These are phyloP conservation scores for Metschnikowia noctiluminum DNA, from an alignment of 805 yeast species.

Conservation along the genomic window DNA sequence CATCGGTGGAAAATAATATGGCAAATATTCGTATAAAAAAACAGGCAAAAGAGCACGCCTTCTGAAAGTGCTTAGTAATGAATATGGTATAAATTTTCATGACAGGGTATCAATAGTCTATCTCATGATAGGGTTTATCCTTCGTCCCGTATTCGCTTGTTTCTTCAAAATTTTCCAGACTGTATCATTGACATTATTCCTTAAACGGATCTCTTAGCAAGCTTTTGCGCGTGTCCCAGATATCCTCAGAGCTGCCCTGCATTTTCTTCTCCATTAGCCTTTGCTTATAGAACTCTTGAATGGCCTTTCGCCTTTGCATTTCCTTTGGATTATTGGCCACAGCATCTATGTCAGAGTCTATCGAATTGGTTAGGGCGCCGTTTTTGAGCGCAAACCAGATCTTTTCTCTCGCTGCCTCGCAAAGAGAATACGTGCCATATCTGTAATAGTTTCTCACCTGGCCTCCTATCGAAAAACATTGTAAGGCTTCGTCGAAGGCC, in stretches of 20 bases:
- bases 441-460: slow-evolving; percentile 82
- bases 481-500: slow-evolving; percentile 81
- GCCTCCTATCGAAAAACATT: slow-evolving; percentile 89
- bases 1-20: not conserved
- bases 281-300: slow-evolving; percentile 70
- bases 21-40: not conserved
- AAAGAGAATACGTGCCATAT: slow-evolving; percentile 72
- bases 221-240: slow-evolving; percentile 60
- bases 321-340: slow-evolving; percentile 40
- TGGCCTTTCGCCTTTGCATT: slow-evolving; percentile 44
- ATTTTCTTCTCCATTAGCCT: slow-evolving; percentile 58
- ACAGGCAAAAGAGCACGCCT: not conserved
- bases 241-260: slow-evolving; percentile 76
- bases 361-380: slow-evolving; percentile 27
- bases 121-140: no score
- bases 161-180: no score
- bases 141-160: no score
- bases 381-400: slow-evolving; percentile 76
- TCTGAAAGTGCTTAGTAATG: not conserved
- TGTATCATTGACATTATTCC: slow-evolving; percentile 10
- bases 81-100: not conserved
- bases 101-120: no score
- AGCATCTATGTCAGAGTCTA: slow-evolving; percentile 33
- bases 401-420: slow-evolving; percentile 67
- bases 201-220: slow-evolving; percentile 39